Base-by-base conservation (phyloP, 2,329 filamentous ascomycete genomes). In the Aureobasidium sp. region DNA sequence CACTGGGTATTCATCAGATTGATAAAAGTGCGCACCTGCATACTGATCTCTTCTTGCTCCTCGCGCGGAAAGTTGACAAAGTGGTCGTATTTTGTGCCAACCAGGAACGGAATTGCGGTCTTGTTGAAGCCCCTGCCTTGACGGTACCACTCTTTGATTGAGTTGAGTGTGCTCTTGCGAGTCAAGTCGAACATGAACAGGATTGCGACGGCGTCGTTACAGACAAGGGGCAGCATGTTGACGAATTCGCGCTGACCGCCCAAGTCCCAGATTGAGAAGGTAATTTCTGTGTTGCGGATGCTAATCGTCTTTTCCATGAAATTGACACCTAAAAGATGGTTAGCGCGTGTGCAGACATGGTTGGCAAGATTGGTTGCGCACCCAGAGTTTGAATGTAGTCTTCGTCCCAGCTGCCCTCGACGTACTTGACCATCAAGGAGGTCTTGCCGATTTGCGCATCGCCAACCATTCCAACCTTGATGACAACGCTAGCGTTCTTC, bases 251-350 rank as follows among this genome's bases (percentile, higher is more conserved):
- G 87, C 79, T 99, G 94, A 66, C 94, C 94, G 68, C 94, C 94
- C 60, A 99, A 77, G 79, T 99, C 94, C 94, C 94, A 99, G 72
- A 99, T 99, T 63, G 91, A 96, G 77, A 99, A 99, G 45, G 94
- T 99, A 74, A 99, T 99, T 76, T 99, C 94, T 17, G 94, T 99
- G 76, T 99, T 99, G 64, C 94, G 89, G 75, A 99, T 99, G 64
- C 90, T 95, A 72, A 99, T 99, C 37, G 94, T 99, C 82, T 99
- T 99, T 75, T 99, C 94, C 94, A 99, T 99, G 76, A 99, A 99
- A 75, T 99, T 99, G 75, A 99, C 94, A 67, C 94, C 84, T 87
- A 67, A n/a, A 13, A 15, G 25, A 13, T 17, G 31, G 43, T 54
- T 40, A 61, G 49, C 31, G 25, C 10, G 11, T 19, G 33, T 31